Conservation (phyloP, 768 basidiomycete genomes). For the Panellus pusillus region DNA sequence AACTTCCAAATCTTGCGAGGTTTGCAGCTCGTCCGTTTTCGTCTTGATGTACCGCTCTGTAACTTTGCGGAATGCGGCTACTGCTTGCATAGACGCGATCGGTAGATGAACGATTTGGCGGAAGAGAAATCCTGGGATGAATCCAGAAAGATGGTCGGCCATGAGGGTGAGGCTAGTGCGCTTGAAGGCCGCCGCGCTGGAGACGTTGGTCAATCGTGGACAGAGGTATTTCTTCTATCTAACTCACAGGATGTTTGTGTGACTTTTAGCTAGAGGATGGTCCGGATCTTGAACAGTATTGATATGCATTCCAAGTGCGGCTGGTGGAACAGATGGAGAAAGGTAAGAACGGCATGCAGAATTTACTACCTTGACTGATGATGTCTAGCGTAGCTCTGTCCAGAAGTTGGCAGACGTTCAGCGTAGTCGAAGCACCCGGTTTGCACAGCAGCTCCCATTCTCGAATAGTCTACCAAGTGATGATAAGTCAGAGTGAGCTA, state of each 20-base stretch:
- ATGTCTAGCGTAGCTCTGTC: constrained; percentile 11
- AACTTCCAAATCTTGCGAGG: neutral
- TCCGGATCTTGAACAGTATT: constrained; percentile 1
- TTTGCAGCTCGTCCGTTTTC: neutral
- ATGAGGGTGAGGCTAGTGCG: neutral
- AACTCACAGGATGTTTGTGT: constrained; percentile 1
- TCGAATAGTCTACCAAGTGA: neutral
- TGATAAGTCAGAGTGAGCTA: no score
- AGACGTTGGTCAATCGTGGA: neutral
- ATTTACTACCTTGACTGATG: constrained; percentile 9
- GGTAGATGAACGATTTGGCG: constrained; percentile 5
- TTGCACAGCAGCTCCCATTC: constrained; percentile 7
- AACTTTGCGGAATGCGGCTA: neutral
- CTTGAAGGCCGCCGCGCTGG: neutral
- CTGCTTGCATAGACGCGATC: constrained; percentile 1
- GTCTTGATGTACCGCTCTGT: neutral
- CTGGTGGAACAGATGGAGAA: neutral
- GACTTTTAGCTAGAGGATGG: neutral
- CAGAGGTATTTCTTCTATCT: neutral
- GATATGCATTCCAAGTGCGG: constrained; percentile 1
- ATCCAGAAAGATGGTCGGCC: neutral
- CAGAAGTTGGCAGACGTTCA: constrained; percentile 7
- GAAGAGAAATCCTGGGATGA: constrained; percentile 5
- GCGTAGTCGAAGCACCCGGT: neutral
- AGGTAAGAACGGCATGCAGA: neutral